Evolutionary conservation across 352 stramenopile genomes (phyloP), one percentile per base, ranked within the genome.

Genomic region (Peronospora farinosa): DNA sequence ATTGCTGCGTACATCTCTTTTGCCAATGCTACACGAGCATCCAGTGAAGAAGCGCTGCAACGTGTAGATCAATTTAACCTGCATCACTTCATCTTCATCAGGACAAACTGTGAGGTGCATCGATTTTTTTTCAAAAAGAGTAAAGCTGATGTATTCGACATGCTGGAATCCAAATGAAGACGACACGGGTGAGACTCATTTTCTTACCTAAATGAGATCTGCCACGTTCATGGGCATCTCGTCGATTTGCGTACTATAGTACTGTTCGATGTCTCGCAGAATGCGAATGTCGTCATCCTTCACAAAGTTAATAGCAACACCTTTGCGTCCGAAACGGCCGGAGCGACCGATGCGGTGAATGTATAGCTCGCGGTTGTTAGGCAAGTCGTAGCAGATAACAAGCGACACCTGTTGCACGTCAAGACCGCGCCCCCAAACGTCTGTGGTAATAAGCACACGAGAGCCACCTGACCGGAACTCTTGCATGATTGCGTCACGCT

Each of bases 261-360:
- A 99, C 74, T 97, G 79, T 78, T 99, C 96, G 67, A 99, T 99
- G 81, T 99, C 96, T 72, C 92, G 87, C 56, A 99, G 77, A 75
- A 98, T 98, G 76, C 92, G 87, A 60, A 98, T 92, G 75, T 99
- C 97, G 58, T 93, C 96, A 68, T 98, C 80, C 50, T 95, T 98
- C 57, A 99, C 70, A 72, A 99, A 99, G 92, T 99, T 99, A 81
- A 99, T 99, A 51, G 96, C 96, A 42, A 99, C 96, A 90, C 97
- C 97, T 86, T 99, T 99, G 84, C 96, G 88, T 71, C 97, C 97
- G 74, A 99, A 99, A 86, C 97, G 96, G 69, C 97, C 97, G 51
- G 88, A 98, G 72, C 97, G 95, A 90, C 97, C 97, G 72, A 99
- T 99, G 85, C 97, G 94, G 75, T 99, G 97, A 58, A 99, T 99